These are phyloP conservation scores for Gnetum montanum DNA, from an alignment of 75 land plant species.

Conservation along the genomic window DNA sequence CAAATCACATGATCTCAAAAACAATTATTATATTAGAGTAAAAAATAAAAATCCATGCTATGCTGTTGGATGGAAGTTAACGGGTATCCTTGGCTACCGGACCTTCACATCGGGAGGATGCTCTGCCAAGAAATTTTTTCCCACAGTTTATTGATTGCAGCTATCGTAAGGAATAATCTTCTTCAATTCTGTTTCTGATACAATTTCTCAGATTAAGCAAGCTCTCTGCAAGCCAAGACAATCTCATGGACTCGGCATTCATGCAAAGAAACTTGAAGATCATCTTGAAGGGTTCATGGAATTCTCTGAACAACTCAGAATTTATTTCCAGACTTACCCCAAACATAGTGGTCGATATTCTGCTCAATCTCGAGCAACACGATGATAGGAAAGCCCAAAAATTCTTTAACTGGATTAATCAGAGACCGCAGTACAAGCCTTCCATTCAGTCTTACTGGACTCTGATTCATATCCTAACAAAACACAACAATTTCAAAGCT, in stretches of 20 bases:
- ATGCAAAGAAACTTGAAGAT: constrained; percentile 9
- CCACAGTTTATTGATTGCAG: too few species aligned
- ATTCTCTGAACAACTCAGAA: constrained; percentile 5
- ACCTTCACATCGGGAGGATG: too few species aligned
- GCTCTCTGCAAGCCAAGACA: too few species aligned
- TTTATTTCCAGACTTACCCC: constrained; percentile 11
- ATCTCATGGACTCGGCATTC: not conserved
- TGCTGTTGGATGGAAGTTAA: too few species aligned
- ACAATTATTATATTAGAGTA: too few species aligned
- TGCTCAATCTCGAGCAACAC: constrained; percentile 7
- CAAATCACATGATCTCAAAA: too few species aligned
- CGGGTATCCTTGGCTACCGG: too few species aligned
- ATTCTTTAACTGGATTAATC: constrained; percentile 41
- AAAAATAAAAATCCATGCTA: too few species aligned
- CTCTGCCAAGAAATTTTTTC: too few species aligned
- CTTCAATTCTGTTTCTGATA: too few species aligned
- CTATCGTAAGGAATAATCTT: too few species aligned
- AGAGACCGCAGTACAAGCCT: constrained; percentile 21
- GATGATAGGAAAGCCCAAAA: constrained; percentile 9
- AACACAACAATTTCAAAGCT: constrained; percentile 15
- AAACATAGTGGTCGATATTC: constrained; percentile 12
- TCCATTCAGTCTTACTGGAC: constrained; percentile 35
- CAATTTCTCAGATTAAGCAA: too few species aligned
- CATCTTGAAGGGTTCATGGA: constrained; percentile 25
- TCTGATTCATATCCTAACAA: constrained; percentile 39